A percentile compares a stretch with the other conserved stretches of the same genome.
Evolutionary conservation across 2,329 filamentous ascomycete genomes (phyloP).

Genomic region (Cercospora sp.): DNA sequence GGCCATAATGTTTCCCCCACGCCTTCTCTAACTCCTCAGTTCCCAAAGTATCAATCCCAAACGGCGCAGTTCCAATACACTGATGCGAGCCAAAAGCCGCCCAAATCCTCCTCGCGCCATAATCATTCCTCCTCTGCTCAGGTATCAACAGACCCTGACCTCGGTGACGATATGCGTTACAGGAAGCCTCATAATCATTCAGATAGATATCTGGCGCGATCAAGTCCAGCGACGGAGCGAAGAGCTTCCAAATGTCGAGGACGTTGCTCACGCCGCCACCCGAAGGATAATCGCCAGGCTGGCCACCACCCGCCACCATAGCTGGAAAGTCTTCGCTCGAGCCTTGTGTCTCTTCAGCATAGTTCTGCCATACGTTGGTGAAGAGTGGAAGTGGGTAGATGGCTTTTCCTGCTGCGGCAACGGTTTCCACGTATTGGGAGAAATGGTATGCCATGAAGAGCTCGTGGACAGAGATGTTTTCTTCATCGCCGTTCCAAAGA

Average conservation of each 20-base stretch:
- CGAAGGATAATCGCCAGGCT: slow-evolving; percentile 42
- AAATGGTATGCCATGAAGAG: no score
- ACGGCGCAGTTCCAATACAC: slow-evolving; percentile 44
- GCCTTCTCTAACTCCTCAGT: slow-evolving; percentile 34
- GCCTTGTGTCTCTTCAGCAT: no score
- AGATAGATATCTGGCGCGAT: slow-evolving; percentile 53
- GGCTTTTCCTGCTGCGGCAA: no score
- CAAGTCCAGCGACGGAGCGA: slow-evolving; percentile 49
- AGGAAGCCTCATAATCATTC: slow-evolving; percentile 29
- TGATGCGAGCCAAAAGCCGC: slow-evolving; percentile 45
- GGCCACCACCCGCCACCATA: no score
- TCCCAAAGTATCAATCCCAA: slow-evolving; percentile 47
- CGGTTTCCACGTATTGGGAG: no score
- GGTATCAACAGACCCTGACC: no score
- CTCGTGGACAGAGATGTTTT: no score
- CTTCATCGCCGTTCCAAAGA: no score
- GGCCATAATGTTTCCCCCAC: slow-evolving; percentile 45
- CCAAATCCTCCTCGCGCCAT: slow-evolving; percentile 48
- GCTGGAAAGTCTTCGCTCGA: no score
- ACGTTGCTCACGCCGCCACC: slow-evolving; percentile 48
- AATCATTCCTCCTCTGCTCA: slow-evolving; percentile 6
- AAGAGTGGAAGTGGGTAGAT: no score
- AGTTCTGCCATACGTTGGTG: no score
- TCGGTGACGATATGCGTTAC: no score
- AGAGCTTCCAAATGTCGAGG: slow-evolving; percentile 49